A percentile compares a stretch with the other conserved stretches of the same genome.
phyloP scores from a whole-genome alignment of 2,329 filamentous ascomycete species.

The Chaetomiaceae sp. region DNA sequence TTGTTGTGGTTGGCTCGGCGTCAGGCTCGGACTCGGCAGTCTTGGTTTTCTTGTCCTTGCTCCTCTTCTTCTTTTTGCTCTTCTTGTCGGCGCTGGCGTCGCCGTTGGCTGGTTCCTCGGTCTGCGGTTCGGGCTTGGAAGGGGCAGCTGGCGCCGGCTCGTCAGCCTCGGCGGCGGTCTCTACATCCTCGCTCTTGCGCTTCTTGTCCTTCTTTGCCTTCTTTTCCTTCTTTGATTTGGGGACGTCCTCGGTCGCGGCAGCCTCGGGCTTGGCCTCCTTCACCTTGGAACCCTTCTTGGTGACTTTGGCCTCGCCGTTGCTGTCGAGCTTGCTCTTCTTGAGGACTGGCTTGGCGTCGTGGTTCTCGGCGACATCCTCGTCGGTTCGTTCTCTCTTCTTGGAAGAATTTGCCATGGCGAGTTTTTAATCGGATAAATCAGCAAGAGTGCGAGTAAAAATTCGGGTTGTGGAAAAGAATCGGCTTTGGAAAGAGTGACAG shows the following conservation, averaged over 20 bases:
- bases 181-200: constrained; percentile 16
- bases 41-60: constrained; percentile 29
- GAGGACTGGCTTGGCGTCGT: constrained; percentile 18
- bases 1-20: not conserved
- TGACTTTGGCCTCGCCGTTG: constrained; percentile 27
- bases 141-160: not conserved
- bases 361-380: constrained; percentile 23
- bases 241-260: not conserved
- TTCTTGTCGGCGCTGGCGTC: constrained; percentile 19
- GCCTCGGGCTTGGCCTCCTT: constrained; percentile 13
- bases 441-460: not conserved
- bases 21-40: constrained; percentile 30
- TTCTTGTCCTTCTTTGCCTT: constrained; percentile 29
- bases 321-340: constrained; percentile 31
- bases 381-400: constrained; percentile 26
- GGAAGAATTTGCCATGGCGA: constrained; percentile 24
- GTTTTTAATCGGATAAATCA: not conserved
- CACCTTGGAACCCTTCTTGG: constrained; percentile 22
- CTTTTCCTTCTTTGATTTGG: constrained; percentile 31
- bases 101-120: constrained; percentile 4
- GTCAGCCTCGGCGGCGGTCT: not conserved
- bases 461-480: not conserved
- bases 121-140: not conserved
- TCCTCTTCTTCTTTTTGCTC: constrained; percentile 31
- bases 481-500: not conserved